Conservation (phyloP, 2,329 filamentous ascomycete species). For the Leptographium wingfieldii region DNA sequence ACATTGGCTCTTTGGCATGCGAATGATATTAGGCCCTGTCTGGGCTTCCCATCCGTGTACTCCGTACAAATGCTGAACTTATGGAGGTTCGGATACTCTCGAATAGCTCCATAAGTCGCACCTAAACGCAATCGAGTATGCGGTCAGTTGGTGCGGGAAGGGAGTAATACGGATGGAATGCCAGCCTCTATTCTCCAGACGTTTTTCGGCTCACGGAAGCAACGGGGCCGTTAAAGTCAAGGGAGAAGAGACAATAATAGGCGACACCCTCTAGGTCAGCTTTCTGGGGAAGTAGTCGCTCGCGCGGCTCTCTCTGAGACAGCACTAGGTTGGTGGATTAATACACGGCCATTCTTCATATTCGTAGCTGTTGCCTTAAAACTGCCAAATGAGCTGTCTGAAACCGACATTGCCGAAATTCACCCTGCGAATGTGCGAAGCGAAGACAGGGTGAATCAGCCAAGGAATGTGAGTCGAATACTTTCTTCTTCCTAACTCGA, state of each 20-base stretch:
- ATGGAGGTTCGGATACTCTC: not conserved
- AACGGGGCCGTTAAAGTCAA: not conserved
- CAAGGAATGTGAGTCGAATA: not conserved
- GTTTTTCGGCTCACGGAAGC: not conserved
- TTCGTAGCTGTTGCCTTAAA: not conserved
- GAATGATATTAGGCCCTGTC: not conserved
- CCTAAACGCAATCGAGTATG: not conserved
- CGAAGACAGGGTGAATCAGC: not conserved
- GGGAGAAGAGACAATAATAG: not conserved
- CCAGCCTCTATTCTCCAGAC: not conserved
- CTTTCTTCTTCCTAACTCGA: not conserved
- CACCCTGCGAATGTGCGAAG: not conserved
- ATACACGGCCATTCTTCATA: not conserved
- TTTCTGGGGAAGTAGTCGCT: not conserved
- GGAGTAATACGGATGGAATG: not conserved
- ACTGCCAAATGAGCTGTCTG: not conserved
- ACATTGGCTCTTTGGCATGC: not conserved
- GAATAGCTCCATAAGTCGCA: not conserved
- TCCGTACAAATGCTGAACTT: not conserved
- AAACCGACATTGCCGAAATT: not conserved
- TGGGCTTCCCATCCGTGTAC: not conserved
- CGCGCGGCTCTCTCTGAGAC: not conserved
- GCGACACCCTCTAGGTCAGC: not conserved
- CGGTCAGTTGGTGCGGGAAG: not conserved
- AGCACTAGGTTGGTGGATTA: not conserved